Evolutionary conservation across 2,329 filamentous ascomycete genomes (phyloP), one percentile per base, ranked within the genome.

Genomic region (Colletotrichum lindemuthianum): DNA sequence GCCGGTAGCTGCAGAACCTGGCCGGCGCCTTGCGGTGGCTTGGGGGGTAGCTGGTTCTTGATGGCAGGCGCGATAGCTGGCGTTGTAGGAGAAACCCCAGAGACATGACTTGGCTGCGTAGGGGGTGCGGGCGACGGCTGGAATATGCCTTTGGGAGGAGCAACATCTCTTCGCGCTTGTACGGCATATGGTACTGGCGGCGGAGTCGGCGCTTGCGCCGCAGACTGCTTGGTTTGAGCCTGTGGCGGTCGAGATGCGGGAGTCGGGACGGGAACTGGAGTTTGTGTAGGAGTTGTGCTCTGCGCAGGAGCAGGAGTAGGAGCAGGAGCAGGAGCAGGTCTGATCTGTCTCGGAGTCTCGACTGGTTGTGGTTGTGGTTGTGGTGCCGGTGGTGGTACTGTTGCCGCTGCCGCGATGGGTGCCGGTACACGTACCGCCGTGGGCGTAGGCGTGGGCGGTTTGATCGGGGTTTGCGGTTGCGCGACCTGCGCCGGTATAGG

Each of bases 1-100:
- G 70, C 63, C 5, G 78, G 77, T 16, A 76, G 71, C 65, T 81
- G 79, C 15, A 79, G 73, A 11, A 77, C 77, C 8, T 77, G 73
- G 12, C 67, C 70, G 5, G 72, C 63, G 39, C 70, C 71, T 50
- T 60, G 73, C 2, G 71, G 63, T 3, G 75, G 71, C 53, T 77
- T 78, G 10, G 74, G 69, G 16, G 72, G 72, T 11, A 71, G 75
- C 56, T 77, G 78, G n/a, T 76, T 74, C 12, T 76, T 24, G 74
- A 72, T n/a, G 2, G 16, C 24, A 13, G 65, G 33, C 45, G 67
- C 59, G 10, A 69, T 60, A 9, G 69, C 65, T 10, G 69, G 47
- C 15, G 67, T 66, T 13, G 70, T 3, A 36, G 39, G 16, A 37
- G 63, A 13, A 37, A 41, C 32, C 8, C 51, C 58, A 0, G 47